These are phyloP conservation scores for Glomus cerebriforme DNA, from an alignment of 192 early-diverging fungal species.

Conservation along the genomic window DNA sequence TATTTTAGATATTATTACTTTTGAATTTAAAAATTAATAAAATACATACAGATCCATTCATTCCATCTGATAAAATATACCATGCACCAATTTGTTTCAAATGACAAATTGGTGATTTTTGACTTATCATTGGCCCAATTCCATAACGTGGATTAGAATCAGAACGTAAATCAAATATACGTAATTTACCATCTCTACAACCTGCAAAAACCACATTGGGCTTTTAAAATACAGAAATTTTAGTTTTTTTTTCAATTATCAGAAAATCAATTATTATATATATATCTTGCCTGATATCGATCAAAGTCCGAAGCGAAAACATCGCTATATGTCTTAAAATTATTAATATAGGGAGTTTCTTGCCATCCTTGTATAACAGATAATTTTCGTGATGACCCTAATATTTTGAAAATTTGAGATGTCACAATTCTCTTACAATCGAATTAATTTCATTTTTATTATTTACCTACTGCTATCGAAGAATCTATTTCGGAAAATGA, in stretches of 20 bases:
- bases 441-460: not conserved
- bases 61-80: constrained; percentile 18
- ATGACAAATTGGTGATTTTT: constrained; percentile 21
- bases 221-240: not conserved
- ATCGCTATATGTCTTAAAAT: constrained; percentile 22
- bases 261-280: no score
- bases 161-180: constrained; percentile 12
- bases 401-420: not conserved
- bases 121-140: not conserved
- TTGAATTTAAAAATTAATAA: not conserved
- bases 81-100: constrained; percentile 8
- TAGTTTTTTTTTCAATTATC: not conserved
- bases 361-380: not conserved
- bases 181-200: constrained; percentile 14
- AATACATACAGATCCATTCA: constrained; percentile 24
- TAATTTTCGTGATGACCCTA: not conserved
- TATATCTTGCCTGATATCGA: not conserved
- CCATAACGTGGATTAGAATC: not conserved
- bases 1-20: not conserved
- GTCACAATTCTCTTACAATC: not conserved
- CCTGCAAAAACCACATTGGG: not conserved
- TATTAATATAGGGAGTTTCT: not conserved
- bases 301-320: constrained; percentile 15
- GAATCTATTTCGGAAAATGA: not conserved
- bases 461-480: not conserved